Evolutionary conservation across 202 grass and related monocot species (phyloP).

Genomic region (Zizania palustris): DNA sequence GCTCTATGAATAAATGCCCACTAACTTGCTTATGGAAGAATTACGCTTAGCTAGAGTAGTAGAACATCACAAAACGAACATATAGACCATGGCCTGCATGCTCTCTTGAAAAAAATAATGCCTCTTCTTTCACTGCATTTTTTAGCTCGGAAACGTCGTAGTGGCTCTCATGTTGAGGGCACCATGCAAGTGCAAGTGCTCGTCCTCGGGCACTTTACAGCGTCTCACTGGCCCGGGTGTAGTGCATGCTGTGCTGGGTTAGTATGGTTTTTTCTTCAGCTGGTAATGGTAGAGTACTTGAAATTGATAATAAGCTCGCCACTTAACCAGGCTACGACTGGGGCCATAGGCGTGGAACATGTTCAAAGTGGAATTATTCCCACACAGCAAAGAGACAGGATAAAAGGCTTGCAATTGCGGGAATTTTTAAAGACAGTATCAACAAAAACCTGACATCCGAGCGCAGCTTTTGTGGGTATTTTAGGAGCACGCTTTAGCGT

Average conservation of each 20-base stretch:
- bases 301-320: constrained; percentile 34
- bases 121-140: not conserved
- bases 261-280: constrained; percentile 36
- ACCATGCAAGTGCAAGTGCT: not conserved
- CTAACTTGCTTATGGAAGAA: not conserved
- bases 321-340: constrained; percentile 18
- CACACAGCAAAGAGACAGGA: constrained; percentile 39
- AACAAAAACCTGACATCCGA: constrained; percentile 26
- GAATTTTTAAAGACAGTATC: constrained; percentile 39
- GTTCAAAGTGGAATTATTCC: constrained; percentile 48
- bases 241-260: constrained; percentile 26
- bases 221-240: not conserved
- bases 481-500: constrained; percentile 39
- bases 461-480: constrained; percentile 42
- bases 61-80: not conserved
- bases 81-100: not conserved
- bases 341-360: constrained; percentile 28
- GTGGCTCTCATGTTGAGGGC: constrained; percentile 48
- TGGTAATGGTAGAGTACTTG: constrained; percentile 35
- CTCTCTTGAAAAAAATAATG: not conserved
- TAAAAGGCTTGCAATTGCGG: constrained; percentile 11
- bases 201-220: constrained; percentile 44
- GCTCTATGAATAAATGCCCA: not conserved
- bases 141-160: not conserved
- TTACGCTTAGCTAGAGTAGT: not conserved